Conservation (phyloP, 805 yeast genomes). For the Yamadazyma takamatsuzukensis region DNA sequence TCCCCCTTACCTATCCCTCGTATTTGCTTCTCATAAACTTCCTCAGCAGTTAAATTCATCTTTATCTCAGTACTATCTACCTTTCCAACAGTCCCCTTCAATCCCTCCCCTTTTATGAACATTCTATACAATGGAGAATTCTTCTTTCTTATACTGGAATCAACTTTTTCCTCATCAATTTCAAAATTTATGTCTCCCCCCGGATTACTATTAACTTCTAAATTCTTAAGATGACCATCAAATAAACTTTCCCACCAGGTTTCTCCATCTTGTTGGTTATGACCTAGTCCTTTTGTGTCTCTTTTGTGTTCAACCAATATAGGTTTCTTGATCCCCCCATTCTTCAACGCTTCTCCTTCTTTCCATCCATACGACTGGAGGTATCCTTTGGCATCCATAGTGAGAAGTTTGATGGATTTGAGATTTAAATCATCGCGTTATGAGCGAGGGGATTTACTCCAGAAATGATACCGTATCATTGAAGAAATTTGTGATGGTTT, state of each 20-base stretch:
- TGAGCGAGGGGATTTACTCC: no score
- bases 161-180: constrained; percentile 47
- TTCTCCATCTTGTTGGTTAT: constrained; percentile 64
- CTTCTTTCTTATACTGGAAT: constrained; percentile 44
- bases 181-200: constrained; percentile 52
- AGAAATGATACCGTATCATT: no score
- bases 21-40: constrained; percentile 11
- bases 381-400: constrained; percentile 75
- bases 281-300: constrained; percentile 89
- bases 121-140: constrained; percentile 74
- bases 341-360: constrained; percentile 79
- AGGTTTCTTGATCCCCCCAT: constrained; percentile 82
- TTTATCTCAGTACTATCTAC: constrained; percentile 11
- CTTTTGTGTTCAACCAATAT: constrained; percentile 85
- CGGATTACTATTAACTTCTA: constrained; percentile 50
- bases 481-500: no score
- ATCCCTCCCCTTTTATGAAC: constrained; percentile 86
- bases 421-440: no score
- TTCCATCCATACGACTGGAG: constrained; percentile 83
- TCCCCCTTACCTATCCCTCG: constrained; percentile 19
- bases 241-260: constrained; percentile 97
- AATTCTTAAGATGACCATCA: constrained; percentile 82
- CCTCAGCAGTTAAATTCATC: constrained; percentile 12
- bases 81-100: constrained; percentile 67
- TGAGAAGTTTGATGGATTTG: no score